Evolutionary conservation across 495 filamentous ascomycete genomes (phyloP).

Genomic region (Podospora pseudoanserina): DNA sequence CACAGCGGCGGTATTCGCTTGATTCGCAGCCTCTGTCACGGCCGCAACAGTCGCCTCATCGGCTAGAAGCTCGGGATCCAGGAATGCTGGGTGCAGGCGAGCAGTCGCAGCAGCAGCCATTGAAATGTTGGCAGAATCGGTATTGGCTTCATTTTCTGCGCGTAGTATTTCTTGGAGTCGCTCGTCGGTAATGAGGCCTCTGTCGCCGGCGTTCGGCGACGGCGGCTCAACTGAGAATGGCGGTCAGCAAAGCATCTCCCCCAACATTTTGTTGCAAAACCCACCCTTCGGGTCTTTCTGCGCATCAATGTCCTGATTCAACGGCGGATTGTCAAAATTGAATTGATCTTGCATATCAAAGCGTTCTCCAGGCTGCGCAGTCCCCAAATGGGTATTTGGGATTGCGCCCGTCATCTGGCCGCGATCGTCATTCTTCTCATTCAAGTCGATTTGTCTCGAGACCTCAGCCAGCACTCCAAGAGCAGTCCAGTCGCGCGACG

Average conservation of each 20-base stretch:
- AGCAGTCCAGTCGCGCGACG: slow-evolving; percentile 56
- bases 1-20: slow-evolving; percentile 19
- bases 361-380: slow-evolving; percentile 26
- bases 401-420: slow-evolving; percentile 17
- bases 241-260: slow-evolving; percentile 6
- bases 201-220: slow-evolving; percentile 16
- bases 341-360: slow-evolving; percentile 52
- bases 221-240: slow-evolving; percentile 11
- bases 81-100: slow-evolving; percentile 42
- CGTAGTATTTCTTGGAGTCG: slow-evolving; percentile 35
- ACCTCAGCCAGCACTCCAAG: slow-evolving; percentile 80
- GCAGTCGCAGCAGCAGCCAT: slow-evolving; percentile 50
- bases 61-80: slow-evolving; percentile 48
- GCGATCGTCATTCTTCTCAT: slow-evolving; percentile 48
- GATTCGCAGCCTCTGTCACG: slow-evolving; percentile 4
- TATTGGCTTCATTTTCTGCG: slow-evolving; percentile 20
- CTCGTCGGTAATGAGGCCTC: slow-evolving; percentile 36
- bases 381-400: slow-evolving; percentile 4
- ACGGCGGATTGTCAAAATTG: slow-evolving; percentile 44
- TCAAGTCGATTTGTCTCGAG: slow-evolving; percentile 62
- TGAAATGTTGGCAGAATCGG: slow-evolving; percentile 37
- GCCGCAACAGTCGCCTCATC: slow-evolving; percentile 35
- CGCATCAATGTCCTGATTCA: slow-evolving; percentile 35
- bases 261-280: not conserved
- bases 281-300: slow-evolving; percentile 37